phyloP scores from a whole-genome alignment of 306 rosid species.

The Medicago ruthenica region DNA sequence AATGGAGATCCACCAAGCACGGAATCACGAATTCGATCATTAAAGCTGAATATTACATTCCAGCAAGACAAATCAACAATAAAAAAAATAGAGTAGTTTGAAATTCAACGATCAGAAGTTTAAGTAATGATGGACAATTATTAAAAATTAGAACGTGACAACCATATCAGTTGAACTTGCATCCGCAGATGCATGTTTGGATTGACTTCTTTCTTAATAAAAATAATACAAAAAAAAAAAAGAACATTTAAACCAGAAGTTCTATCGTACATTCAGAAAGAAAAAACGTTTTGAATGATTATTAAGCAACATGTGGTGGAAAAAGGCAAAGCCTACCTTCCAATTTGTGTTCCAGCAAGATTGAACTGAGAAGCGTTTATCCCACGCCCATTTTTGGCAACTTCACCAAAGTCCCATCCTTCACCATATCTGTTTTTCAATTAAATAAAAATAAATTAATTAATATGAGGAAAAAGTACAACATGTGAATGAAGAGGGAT shows the following conservation, averaged over 20 bases:
- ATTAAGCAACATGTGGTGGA: slow-evolving; percentile 16
- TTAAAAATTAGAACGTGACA: slow-evolving; percentile 24
- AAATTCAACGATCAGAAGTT: slow-evolving; percentile 10
- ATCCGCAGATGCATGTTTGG: slow-evolving; percentile 2
- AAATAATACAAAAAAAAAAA: no score
- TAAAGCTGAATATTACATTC: slow-evolving; percentile 64
- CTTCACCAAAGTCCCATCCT: slow-evolving; percentile 99
- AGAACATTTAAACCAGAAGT: background rate
- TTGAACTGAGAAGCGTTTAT: slow-evolving; percentile 92
- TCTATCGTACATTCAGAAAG: background rate
- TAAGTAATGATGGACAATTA: slow-evolving; percentile 11
- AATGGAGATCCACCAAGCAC: slow-evolving; percentile 96
- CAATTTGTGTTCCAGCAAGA: slow-evolving; percentile 82
- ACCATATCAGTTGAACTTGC: slow-evolving; percentile 24
- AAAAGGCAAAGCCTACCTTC: slow-evolving; percentile 67
- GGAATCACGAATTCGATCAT: slow-evolving; percentile 96
- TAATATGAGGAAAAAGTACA: slow-evolving; percentile 34
- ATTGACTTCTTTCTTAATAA: background rate
- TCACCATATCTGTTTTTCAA: slow-evolving; percentile 80
- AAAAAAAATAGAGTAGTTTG: slow-evolving; percentile 37
- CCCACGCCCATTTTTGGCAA: slow-evolving; percentile 90
- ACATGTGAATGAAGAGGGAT: background rate
- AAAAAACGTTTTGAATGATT: background rate
- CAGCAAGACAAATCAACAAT: slow-evolving; percentile 39
- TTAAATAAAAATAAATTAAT: slow-evolving; percentile 27